Evolutionary conservation across 1,139 yeast species (phyloP).

Genomic region (Diutina catenulata): DNA sequence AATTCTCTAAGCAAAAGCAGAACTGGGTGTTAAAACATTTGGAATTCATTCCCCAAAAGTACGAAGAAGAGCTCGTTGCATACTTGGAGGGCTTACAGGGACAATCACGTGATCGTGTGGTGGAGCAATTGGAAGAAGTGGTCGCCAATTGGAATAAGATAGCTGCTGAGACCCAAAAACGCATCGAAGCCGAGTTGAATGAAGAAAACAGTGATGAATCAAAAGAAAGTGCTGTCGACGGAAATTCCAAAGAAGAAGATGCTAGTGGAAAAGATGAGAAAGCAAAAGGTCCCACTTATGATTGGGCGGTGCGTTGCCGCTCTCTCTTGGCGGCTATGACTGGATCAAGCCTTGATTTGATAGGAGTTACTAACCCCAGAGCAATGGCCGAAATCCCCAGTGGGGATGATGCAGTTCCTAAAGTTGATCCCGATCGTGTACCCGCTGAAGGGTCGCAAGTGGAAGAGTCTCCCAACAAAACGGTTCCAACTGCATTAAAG

Average conservation of each 20-base stretch:
- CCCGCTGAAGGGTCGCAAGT: not conserved
- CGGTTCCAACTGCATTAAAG: not conserved
- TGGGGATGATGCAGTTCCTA: not conserved
- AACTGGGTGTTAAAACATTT: slow-evolving; percentile 80
- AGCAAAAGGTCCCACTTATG: not conserved
- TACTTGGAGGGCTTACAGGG: slow-evolving; percentile 70
- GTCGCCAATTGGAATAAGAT: slow-evolving; percentile 44
- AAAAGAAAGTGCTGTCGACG: too few relatives aligned
- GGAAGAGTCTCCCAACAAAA: not conserved
- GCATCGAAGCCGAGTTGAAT: not conserved
- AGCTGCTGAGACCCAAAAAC: slow-evolving; percentile 2
- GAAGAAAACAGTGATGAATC: not conserved
- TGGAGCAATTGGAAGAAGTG: slow-evolving; percentile 36
- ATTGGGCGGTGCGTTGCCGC: slow-evolving; percentile 1
- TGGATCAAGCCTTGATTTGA: not conserved
- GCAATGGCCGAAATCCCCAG: not conserved
- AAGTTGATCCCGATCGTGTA: not conserved
- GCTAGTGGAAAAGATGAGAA: slow-evolving; percentile 5
- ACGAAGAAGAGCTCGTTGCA: slow-evolving; percentile 38
- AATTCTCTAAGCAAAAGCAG: slow-evolving; percentile 88
- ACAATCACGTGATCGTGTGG: slow-evolving; percentile 50
- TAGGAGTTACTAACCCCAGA: not conserved
- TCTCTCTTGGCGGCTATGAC: not conserved
- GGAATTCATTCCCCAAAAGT: slow-evolving; percentile 40
- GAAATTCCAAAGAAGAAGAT: slow-evolving; percentile 7